Evolutionary conservation across 306 rosid genomes (phyloP), one percentile per base, ranked within the genome.

Genomic region (Glycyrrhiza uralensis): DNA sequence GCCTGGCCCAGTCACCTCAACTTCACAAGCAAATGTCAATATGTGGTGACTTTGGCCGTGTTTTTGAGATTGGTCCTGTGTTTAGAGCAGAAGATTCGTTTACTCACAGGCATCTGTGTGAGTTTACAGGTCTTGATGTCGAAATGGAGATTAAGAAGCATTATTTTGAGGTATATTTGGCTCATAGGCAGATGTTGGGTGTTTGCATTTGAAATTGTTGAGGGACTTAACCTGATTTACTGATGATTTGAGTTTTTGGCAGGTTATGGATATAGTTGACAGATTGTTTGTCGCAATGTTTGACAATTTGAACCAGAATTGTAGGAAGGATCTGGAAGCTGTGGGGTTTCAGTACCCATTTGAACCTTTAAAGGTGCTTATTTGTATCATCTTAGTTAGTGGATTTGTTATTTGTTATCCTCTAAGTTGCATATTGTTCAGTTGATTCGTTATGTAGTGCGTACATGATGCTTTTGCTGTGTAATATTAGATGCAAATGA

Each of bases 1-100:
- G 99, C 83, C 80, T 94, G 62, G 99, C 99, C 11, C 99, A 94
- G 64, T 94, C 99, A 11, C 99, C 99, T 19, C 97, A 94, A 83
- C 95, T 94, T 64, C 95, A 89, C 81, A 94, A 94, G 89, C 99
- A 91, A 81, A 94, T 94, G 99, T 63, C 91, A 17, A 91, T 94
- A 17, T 89, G 96, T 76, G 97, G 87, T 64, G 96, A 84, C 65
- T 86, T 87, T 61, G 87, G 89, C 18, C 96, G 97, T 57, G 96
- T 94, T 75, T 94, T 94, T 41, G 97, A 89, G 84, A 78, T 89
- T 60, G 99, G 99, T 61, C 76, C 93, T 44, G 99, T 94, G 42
- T 94, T 83, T 67, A 88, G 97, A 74, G 99, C 97, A 2, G 97
- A 91, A 72, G 95, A 91, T 54, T 94, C 99, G 23, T 87, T 13